These are phyloP conservation scores for Saccharomycopsis amapae DNA, from an alignment of 805 yeast genomes.

Conservation along the genomic window DNA sequence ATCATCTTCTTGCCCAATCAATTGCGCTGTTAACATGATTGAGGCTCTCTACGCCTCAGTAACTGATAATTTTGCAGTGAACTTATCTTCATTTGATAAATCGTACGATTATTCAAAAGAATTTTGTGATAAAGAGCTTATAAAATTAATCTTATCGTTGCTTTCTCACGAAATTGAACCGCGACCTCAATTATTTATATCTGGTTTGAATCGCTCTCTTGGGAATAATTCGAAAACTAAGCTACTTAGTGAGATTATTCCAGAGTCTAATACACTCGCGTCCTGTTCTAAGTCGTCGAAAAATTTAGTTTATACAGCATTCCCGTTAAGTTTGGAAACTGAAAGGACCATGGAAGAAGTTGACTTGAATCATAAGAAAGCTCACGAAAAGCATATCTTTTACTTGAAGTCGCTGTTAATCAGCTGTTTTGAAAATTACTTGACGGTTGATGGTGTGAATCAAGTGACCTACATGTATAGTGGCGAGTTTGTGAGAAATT, in stretches of 20 bases:
- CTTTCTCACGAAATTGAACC: slow-evolving; percentile 37
- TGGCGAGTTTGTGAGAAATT: slow-evolving; percentile 10
- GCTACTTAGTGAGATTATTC: slow-evolving; percentile 38
- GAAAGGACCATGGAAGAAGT: slow-evolving; percentile 1
- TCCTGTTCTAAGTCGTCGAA: slow-evolving; percentile 2
- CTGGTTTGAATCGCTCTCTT: slow-evolving; percentile 46
- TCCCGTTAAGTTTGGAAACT: slow-evolving; percentile 11
- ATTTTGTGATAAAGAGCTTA: slow-evolving; percentile 18
- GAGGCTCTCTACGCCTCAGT: slow-evolving; percentile 8
- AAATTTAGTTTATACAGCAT: slow-evolving; percentile 10
- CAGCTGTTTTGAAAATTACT: slow-evolving; percentile 40
- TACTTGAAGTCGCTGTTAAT: slow-evolving; percentile 40
- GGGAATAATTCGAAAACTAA: slow-evolving; percentile 44
- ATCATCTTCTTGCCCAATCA: slow-evolving; percentile 15
- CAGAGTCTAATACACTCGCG: slow-evolving; percentile 24
- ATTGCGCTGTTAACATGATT: slow-evolving; percentile 13
- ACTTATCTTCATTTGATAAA: slow-evolving; percentile 23
- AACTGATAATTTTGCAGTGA: slow-evolving; percentile 25
- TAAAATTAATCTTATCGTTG: slow-evolving; percentile 32
- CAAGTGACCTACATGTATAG: slow-evolving; percentile 9
- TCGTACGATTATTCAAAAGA: slow-evolving; percentile 9
- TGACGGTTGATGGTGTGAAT: slow-evolving; percentile 21
- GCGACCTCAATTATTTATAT: slow-evolving; percentile 36
- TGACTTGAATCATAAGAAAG: slow-evolving; percentile 24
- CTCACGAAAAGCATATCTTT: slow-evolving; percentile 41